These are phyloP conservation scores for Penicillium atrosanguineum DNA, from an alignment of 495 filamentous ascomycete species.

Conservation along the genomic window DNA sequence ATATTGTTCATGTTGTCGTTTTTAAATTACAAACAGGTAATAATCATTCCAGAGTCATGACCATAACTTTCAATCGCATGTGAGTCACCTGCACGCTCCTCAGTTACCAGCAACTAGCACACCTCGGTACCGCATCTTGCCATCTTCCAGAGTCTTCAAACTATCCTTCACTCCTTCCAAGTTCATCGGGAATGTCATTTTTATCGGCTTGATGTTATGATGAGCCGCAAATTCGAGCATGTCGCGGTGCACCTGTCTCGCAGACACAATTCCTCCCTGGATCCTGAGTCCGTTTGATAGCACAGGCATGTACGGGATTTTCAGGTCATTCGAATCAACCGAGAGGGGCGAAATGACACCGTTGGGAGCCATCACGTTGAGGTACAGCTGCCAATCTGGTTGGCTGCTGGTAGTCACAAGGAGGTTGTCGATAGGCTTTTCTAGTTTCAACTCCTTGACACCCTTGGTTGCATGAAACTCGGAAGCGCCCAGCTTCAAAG, in stretches of 20 bases:
- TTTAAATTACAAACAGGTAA: background rate
- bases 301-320: conserved; percentile 52
- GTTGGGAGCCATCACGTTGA: conserved; percentile 40
- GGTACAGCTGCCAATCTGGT: conserved; percentile 41
- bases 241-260: conserved; percentile 45
- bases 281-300: conserved; percentile 46
- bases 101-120: conserved; percentile 36
- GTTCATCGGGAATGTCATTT: conserved; percentile 56
- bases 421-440: conserved; percentile 38
- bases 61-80: background rate
- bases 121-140: conserved; percentile 60
- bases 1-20: background rate
- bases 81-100: background rate
- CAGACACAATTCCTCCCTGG: conserved; percentile 52
- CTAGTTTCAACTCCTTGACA: conserved; percentile 32
- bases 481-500: conserved; percentile 47
- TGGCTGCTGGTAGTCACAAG: conserved; percentile 47
- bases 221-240: conserved; percentile 59
- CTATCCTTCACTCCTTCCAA: conserved; percentile 51
- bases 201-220: conserved; percentile 55
- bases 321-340: conserved; percentile 46
- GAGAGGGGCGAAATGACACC: conserved; percentile 53
- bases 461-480: conserved; percentile 50
- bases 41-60: background rate
- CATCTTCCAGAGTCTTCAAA: conserved; percentile 49